phyloP scores from a whole-genome alignment of 2,329 filamentous ascomycete genomes.

The Colletotrichum aenigma region DNA sequence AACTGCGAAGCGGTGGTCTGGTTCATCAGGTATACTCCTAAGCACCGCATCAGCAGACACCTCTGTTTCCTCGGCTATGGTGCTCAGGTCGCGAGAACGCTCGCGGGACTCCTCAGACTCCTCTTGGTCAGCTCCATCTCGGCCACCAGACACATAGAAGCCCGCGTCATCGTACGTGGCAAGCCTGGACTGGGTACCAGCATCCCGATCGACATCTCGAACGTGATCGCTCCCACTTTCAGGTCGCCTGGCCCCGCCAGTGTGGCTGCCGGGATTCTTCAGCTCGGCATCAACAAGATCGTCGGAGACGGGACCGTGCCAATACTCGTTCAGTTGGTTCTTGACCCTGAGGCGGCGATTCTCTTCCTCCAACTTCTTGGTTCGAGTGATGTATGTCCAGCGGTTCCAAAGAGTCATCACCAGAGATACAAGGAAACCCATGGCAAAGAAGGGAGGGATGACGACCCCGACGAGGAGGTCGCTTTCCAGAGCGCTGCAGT shows the following conservation, averaged over 20 bases:
- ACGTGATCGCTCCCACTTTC: neutral
- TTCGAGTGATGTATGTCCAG: neutral
- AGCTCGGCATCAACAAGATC: neutral
- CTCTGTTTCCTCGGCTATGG: neutral
- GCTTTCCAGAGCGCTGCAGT: neutral
- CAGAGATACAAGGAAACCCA: neutral
- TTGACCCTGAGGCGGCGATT: neutral
- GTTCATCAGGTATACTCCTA: neutral
- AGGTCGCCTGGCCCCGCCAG: neutral
- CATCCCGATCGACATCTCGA: neutral
- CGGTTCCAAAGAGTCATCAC: neutral
- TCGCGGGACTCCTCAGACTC: neutral
- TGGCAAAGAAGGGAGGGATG: neutral
- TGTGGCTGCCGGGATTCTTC: neutral
- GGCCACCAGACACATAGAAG: neutral
- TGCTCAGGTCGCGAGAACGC: neutral
- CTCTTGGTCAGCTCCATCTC: neutral
- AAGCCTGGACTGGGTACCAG: neutral
- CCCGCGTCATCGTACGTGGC: neutral
- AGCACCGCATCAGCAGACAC: neutral
- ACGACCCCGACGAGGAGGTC: neutral
- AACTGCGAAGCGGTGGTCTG: neutral
- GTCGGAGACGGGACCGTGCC: neutral
- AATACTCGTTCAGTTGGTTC: neutral
- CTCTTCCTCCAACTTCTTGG: neutral